phyloP scores from a whole-genome alignment of 2,329 filamentous ascomycete species.

The Ceratocystis smalleyi region DNA sequence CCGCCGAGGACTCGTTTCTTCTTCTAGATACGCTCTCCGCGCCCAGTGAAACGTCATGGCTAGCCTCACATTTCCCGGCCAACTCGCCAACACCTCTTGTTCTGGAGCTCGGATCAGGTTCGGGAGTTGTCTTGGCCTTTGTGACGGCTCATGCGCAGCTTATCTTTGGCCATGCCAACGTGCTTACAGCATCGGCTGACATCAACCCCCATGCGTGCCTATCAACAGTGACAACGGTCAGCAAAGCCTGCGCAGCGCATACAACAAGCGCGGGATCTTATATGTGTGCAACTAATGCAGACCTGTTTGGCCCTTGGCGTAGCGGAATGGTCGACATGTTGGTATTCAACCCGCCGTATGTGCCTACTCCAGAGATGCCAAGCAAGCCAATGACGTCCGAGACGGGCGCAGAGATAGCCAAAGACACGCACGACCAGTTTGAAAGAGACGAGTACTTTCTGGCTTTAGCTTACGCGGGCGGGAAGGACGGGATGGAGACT shows the following conservation, averaged over 20 bases:
- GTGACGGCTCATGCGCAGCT: constrained; percentile 54
- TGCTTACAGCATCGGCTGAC: constrained; percentile 66
- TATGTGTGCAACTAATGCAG: constrained; percentile 51
- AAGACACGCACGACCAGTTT: constrained; percentile 35
- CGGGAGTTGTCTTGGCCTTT: constrained; percentile 87
- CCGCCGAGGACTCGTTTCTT: constrained; percentile 88
- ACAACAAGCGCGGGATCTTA: constrained; percentile 29
- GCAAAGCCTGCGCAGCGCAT: constrained; percentile 20
- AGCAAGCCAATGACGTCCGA: constrained; percentile 25
- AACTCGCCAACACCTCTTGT: constrained; percentile 41
- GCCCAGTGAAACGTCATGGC: constrained; percentile 49
- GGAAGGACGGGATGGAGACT: constrained; percentile 81
- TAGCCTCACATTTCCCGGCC: constrained; percentile 43
- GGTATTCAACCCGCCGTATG: constrained; percentile 94
- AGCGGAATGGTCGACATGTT: constrained; percentile 54
- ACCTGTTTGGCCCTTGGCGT: constrained; percentile 49
- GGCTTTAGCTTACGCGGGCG: constrained; percentile 76
- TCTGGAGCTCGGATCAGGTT: constrained; percentile 79
- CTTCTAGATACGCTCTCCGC: constrained; percentile 82
- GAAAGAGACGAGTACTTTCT: constrained; percentile 73
- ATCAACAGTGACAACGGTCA: constrained; percentile 56
- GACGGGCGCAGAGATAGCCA: constrained; percentile 19
- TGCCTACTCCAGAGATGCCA: constrained; percentile 68
- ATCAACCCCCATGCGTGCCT: constrained; percentile 71
- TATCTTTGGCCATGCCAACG: constrained; percentile 56